Evolutionary conservation across 208 protist genomes (phyloP), one percentile per base, ranked within the genome.

Genomic region (Acanthamoeba castellanii): DNA sequence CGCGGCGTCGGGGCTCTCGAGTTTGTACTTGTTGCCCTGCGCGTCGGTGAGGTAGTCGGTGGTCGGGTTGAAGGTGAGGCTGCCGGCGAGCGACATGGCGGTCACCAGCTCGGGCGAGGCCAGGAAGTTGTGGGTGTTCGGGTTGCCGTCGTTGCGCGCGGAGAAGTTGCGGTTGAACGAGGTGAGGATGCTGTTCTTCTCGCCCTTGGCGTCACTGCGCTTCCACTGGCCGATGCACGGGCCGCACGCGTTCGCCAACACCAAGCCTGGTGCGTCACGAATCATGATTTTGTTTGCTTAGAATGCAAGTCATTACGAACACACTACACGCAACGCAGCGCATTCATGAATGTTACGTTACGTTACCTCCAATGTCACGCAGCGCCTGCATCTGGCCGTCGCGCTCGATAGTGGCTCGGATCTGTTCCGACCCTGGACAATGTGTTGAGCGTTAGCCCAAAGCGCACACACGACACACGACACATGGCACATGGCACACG

Each of bases 151-250:
- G 87, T 98, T 98, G 72, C 98, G 95, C 37, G 87, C 94, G 50
- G 97, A 97, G 92, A 99, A 99, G 95, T 99, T 99, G 81, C 98
- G 96, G 95, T 99, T 99, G 96, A 96, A 99, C 6, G 98, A 98
- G 32, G 98, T 98, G 25, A 99, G 95, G 74, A 99, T 99, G 27
- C 96, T 97, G 97, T 99, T 99, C 37, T 78, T 76, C 74, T 98
- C 93, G 66, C 97, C 97, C 37, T 97, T 95, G 11, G 98, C 72
- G 87, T 98, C 97, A 20, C 76, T 94, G 85, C 98, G 95, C 68
- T 98, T 98, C 98, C 98, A 99, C 95, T 98, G 98, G 42, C 98
- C 98, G 82, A 98, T 98, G 93, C 98, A 98, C 50, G 98, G 98
- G 30, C 98, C 97, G 91, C 98, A 99, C 22, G 98, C 98, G 91